These are phyloP conservation scores for Crithidia expoeki DNA, from an alignment of 208 protist genomes.

Conservation along the genomic window DNA sequence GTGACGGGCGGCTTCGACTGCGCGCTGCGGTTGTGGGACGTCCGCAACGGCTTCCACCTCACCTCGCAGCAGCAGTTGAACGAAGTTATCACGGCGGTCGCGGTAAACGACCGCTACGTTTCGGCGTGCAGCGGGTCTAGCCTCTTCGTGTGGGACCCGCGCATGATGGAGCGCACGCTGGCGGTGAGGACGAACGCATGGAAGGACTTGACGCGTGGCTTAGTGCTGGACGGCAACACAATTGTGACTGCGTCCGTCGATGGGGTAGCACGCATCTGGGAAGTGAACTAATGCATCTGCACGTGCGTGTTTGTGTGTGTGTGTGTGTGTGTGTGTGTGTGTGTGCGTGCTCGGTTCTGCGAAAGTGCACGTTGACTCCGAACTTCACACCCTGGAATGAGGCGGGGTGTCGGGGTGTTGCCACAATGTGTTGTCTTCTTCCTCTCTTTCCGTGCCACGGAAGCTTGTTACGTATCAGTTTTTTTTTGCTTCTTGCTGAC, in stretches of 20 bases:
- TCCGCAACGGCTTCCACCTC: constrained; percentile 68
- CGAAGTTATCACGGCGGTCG: constrained; percentile 83
- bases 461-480: too few relatives aligned
- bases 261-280: constrained; percentile 83
- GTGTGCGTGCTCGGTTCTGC: too few relatives aligned
- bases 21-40: constrained; percentile 82
- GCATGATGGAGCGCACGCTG: constrained; percentile 60
- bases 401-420: too few relatives aligned
- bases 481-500: too few relatives aligned
- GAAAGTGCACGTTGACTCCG: too few relatives aligned
- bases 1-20: constrained; percentile 87
- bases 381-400: too few relatives aligned
- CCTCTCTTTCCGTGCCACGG: too few relatives aligned
- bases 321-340: background rate
- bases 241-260: constrained; percentile 89
- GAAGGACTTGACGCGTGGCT: constrained; percentile 84
- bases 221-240: constrained; percentile 77
- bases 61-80: constrained; percentile 57
- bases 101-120: constrained; percentile 66
- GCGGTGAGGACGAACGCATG: constrained; percentile 76
- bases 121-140: constrained; percentile 82
- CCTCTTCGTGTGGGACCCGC: constrained; percentile 84
- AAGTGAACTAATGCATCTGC: constrained; percentile 45
- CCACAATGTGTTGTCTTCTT: too few relatives aligned
- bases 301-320: constrained; percentile 11